Percentiles rank a stretch among this genome's conserved stretches.
Evolutionary conservation across 2,329 filamentous ascomycete genomes (phyloP).

Genomic region (Fusarium sp.): DNA sequence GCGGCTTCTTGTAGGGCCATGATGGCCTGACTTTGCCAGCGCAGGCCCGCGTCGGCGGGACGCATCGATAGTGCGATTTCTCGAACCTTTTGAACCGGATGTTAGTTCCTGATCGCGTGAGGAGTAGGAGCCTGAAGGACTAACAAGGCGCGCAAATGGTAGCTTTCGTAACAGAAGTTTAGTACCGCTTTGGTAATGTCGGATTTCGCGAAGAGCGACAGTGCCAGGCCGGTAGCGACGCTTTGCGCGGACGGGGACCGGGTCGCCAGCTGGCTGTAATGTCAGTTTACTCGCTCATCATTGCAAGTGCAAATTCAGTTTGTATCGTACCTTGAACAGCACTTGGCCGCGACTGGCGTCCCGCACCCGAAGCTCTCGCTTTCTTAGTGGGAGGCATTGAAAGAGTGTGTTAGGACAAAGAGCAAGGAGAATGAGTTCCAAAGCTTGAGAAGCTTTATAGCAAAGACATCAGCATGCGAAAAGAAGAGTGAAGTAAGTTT

Average conservation of each 20-base stretch:
- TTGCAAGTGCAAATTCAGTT: background rate
- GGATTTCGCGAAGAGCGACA: conserved; percentile 89
- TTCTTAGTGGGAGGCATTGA: conserved; percentile 42
- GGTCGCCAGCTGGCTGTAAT: conserved; percentile 73
- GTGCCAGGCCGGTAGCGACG: conserved; percentile 82
- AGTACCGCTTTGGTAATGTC: conserved; percentile 88
- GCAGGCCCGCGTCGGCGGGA: conserved; percentile 74
- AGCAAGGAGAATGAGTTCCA: background rate
- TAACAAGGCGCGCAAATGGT: conserved; percentile 80
- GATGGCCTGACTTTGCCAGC: conserved; percentile 97
- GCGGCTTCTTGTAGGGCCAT: conserved; percentile 92
- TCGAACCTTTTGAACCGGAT: conserved; percentile 53
- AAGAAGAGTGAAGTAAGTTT: background rate
- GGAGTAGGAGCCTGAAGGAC: conserved; percentile 23
- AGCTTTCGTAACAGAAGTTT: conserved; percentile 86
- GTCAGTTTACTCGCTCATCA: conserved; percentile 32
- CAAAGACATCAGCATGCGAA: conserved; percentile 5
- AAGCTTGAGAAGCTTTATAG: conserved; percentile 15
- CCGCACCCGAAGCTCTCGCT: conserved; percentile 27
- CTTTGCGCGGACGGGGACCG: conserved; percentile 70
- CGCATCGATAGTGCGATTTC: conserved; percentile 77
- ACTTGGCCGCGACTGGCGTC: conserved; percentile 51
- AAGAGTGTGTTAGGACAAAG: conserved; percentile 15
- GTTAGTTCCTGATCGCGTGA: conserved; percentile 31
- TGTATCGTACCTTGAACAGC: conserved; percentile 55